Evolutionary conservation across 1,284 basidiomycete genomes (phyloP).

Genomic region (Tremellales sp.): DNA sequence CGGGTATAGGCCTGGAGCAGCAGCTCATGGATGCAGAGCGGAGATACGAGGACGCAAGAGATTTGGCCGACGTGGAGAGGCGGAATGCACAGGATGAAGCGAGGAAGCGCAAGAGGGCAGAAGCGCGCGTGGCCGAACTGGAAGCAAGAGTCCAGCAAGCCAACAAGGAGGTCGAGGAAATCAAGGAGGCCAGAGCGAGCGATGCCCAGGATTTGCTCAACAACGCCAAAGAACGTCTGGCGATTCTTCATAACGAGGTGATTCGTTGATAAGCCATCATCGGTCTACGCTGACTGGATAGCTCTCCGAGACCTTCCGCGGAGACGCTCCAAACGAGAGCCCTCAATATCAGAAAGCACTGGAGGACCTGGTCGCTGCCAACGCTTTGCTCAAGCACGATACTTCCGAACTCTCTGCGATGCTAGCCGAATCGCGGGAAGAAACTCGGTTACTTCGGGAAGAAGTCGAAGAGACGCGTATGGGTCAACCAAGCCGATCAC

Average conservation of each 20-base stretch:
- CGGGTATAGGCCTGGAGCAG: slow-evolving; percentile 29
- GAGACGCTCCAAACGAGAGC: slow-evolving; percentile 32
- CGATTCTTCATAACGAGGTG: slow-evolving; percentile 55
- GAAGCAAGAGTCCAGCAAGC: slow-evolving; percentile 65
- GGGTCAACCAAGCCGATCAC: slow-evolving; percentile 16
- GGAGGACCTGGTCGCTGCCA: slow-evolving; percentile 75
- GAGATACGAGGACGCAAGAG: slow-evolving; percentile 74
- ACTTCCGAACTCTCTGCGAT: slow-evolving; percentile 71
- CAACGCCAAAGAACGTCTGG: slow-evolving; percentile 65
- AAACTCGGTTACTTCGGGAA: slow-evolving; percentile 62
- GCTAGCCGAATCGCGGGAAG: slow-evolving; percentile 70
- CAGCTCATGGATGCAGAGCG: slow-evolving; percentile 52
- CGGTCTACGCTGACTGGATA: slow-evolving; percentile 5
- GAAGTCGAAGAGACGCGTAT: slow-evolving; percentile 64
- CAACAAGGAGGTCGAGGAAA: slow-evolving; percentile 61
- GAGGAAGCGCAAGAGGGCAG: slow-evolving; percentile 34
- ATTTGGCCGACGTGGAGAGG: slow-evolving; percentile 71
- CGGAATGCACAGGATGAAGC: slow-evolving; percentile 63
- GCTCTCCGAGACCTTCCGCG: slow-evolving; percentile 35
- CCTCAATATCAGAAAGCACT: slow-evolving; percentile 57
- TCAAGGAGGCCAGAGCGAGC: slow-evolving; percentile 60
- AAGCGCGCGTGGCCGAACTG: slow-evolving; percentile 59
- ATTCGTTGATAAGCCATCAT: slow-evolving; percentile 18
- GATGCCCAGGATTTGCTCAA: slow-evolving; percentile 67
- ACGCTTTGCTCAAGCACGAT: slow-evolving; percentile 73